Evolutionary conservation across 73 alveolate species (phyloP).

Genomic region (Paramecium bursaria): DNA sequence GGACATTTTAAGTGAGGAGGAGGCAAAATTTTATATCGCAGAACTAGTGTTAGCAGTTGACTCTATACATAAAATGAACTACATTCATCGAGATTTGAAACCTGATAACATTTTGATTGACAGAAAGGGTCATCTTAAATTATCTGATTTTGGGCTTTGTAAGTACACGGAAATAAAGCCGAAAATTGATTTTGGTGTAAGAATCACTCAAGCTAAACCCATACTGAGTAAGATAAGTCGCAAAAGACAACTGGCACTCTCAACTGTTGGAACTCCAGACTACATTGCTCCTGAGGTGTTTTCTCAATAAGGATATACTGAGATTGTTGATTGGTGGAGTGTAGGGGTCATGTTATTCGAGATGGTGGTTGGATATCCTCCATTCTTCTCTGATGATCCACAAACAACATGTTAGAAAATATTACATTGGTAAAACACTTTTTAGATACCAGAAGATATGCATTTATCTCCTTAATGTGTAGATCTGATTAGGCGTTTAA

Average conservation of each 20-base stretch:
- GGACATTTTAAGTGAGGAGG: constrained; percentile 67
- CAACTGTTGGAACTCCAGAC: constrained; percentile 95
- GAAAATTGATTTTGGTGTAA: constrained; percentile 62
- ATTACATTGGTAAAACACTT: constrained; percentile 82
- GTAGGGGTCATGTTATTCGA: constrained; percentile 86
- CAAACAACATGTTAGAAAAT: constrained; percentile 83
- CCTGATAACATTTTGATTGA: constrained; percentile 70
- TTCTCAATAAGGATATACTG: constrained; percentile 86
- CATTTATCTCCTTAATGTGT: constrained; percentile 77
- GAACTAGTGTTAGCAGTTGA: constrained; percentile 68
- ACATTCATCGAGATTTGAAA: constrained; percentile 65
- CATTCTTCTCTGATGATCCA: constrained; percentile 84
- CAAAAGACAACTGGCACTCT: constrained; percentile 79
- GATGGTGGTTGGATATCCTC: constrained; percentile 91
- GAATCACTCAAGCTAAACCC: background rate
- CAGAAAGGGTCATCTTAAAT: constrained; percentile 62
- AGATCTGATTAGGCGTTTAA: constrained; percentile 78
- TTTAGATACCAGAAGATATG: constrained; percentile 81
- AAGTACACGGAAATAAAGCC: constrained; percentile 71
- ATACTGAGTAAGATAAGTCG: constrained; percentile 30
- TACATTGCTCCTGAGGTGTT: constrained; percentile 92
- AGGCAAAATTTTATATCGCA: constrained; percentile 69
- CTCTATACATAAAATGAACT: constrained; percentile 71
- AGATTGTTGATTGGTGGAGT: constrained; percentile 91
- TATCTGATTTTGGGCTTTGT: constrained; percentile 71